Evolutionary conservation across 495 filamentous ascomycete genomes (phyloP).

Genomic region (Saxophila tyrrhenica): DNA sequence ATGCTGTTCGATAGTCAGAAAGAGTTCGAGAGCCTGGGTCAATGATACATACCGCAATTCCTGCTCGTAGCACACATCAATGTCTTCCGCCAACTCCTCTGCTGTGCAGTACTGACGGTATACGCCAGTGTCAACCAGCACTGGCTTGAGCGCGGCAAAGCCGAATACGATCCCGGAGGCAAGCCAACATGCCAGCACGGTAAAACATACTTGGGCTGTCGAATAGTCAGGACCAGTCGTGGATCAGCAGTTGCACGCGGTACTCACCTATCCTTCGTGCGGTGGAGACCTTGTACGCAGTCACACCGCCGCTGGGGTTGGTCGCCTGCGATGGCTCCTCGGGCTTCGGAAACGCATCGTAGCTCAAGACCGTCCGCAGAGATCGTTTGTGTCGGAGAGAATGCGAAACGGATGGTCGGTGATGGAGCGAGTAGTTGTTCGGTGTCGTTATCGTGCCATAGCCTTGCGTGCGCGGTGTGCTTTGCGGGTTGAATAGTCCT

Average conservation of each 20-base stretch:
- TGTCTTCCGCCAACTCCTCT: slow-evolving; percentile 46
- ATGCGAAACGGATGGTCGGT: slow-evolving; percentile 1
- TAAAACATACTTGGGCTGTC: slow-evolving; percentile 45
- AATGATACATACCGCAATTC: slow-evolving; percentile 42
- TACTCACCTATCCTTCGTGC: slow-evolving; percentile 19
- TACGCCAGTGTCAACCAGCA: slow-evolving; percentile 63
- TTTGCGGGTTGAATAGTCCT: not conserved
- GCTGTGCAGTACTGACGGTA: slow-evolving; percentile 52
- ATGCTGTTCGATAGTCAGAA: slow-evolving; percentile 10
- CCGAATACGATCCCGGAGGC: slow-evolving; percentile 72
- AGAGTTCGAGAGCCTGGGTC: not conserved
- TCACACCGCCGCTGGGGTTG: slow-evolving; percentile 18
- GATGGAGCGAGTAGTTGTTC: slow-evolving; percentile 3
- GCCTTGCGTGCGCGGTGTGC: slow-evolving; percentile 9
- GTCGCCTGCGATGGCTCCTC: slow-evolving; percentile 11
- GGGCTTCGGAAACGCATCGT: slow-evolving; percentile 20
- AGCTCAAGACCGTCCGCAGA: slow-evolving; percentile 20
- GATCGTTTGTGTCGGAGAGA: slow-evolving; percentile 15
- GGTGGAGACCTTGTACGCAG: slow-evolving; percentile 20
- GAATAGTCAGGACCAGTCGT: not conserved
- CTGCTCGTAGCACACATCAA: slow-evolving; percentile 55
- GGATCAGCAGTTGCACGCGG: not conserved
- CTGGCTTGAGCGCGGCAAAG: slow-evolving; percentile 75
- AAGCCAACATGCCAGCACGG: slow-evolving; percentile 72
- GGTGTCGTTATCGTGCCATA: slow-evolving; percentile 16